phyloP scores from a whole-genome alignment of 495 filamentous ascomycete species.

The Xylaria nigripes region DNA sequence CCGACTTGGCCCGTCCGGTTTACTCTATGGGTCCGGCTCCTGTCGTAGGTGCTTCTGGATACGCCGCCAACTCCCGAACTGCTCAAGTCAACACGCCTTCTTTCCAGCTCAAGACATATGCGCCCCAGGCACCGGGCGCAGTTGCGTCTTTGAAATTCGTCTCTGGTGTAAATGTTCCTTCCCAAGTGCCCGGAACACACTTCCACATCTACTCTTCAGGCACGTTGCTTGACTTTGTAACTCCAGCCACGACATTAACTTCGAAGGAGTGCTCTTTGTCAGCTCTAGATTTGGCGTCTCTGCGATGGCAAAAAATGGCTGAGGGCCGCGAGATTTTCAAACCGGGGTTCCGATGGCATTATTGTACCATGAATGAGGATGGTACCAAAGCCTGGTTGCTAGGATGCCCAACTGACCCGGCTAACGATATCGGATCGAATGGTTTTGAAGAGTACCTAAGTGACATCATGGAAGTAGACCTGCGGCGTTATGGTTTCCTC shows the following conservation, averaged over 20 bases:
- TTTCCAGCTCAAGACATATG: conserved; percentile 60
- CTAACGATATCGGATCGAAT: conserved; percentile 45
- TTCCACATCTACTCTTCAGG: conserved; percentile 94
- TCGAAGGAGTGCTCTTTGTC: conserved; percentile 84
- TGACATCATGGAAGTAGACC: conserved; percentile 84
- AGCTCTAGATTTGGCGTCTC: conserved; percentile 70
- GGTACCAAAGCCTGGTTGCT: conserved; percentile 94
- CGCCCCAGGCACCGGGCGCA: conserved; percentile 66
- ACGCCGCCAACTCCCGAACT: conserved; percentile 82
- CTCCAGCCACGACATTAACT: conserved; percentile 74
- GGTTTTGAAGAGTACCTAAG: conserved; percentile 79
- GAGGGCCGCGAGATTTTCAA: conserved; percentile 90
- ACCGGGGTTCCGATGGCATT: conserved; percentile 87
- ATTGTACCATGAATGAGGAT: conserved; percentile 86
- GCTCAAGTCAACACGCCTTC: conserved; percentile 68
- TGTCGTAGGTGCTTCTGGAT: conserved; percentile 57
- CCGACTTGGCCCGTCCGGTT: conserved; percentile 35
- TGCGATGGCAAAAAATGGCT: conserved; percentile 88
- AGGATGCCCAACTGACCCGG: conserved; percentile 70
- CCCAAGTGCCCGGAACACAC: conserved; percentile 80
- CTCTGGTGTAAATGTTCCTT: conserved; percentile 79
- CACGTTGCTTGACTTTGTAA: conserved; percentile 85
- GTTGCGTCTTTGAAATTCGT: conserved; percentile 84
- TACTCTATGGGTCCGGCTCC: conserved; percentile 32
- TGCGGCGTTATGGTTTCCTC: conserved; percentile 74